phyloP scores from a whole-genome alignment of 75 land plant species.

The Gnetum montanum region DNA sequence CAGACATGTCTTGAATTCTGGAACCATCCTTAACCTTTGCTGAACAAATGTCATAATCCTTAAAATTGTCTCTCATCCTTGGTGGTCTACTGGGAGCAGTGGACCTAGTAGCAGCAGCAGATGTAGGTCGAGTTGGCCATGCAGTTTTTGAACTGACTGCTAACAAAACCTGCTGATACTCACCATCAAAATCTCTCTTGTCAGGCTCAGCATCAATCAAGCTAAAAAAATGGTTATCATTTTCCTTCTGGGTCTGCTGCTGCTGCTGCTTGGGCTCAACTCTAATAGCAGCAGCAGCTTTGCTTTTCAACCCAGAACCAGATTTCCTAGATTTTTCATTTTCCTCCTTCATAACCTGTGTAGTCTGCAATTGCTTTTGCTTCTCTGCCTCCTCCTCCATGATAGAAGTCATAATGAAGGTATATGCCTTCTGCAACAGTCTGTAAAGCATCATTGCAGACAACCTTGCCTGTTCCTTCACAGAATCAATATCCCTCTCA shows the following conservation, averaged over 20 bases:
- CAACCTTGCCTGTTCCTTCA: slow-evolving; percentile 44
- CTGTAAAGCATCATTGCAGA: slow-evolving; percentile 50
- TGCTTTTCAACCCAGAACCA: background rate
- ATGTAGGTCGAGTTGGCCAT: background rate
- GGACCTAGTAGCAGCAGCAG: background rate
- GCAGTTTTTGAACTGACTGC: background rate
- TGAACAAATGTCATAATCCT: too few relatives aligned
- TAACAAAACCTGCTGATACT: slow-evolving; percentile 1
- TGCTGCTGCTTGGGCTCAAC: background rate
- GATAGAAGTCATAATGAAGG: slow-evolving; percentile 37
- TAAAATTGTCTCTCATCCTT: slow-evolving; percentile 1
- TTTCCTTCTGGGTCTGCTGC: background rate
- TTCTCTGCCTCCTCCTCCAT: slow-evolving; percentile 56
- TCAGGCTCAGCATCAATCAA: background rate
- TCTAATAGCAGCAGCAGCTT: background rate
- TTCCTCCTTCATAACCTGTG: slow-evolving; percentile 3
- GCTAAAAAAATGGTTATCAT: background rate
- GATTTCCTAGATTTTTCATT: background rate
- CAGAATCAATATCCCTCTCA: slow-evolving; percentile 45
- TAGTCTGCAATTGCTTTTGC: slow-evolving; percentile 14
- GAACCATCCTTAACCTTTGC: background rate
- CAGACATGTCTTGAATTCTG: slow-evolving; percentile 1
- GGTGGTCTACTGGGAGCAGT: background rate
- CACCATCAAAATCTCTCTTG: background rate
- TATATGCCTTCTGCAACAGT: slow-evolving; percentile 65